Percentiles rank a stretch among this genome's conserved stretches.
Conservation (phyloP, 116 monocot species). For the Dioscorea cayenensis region DNA sequence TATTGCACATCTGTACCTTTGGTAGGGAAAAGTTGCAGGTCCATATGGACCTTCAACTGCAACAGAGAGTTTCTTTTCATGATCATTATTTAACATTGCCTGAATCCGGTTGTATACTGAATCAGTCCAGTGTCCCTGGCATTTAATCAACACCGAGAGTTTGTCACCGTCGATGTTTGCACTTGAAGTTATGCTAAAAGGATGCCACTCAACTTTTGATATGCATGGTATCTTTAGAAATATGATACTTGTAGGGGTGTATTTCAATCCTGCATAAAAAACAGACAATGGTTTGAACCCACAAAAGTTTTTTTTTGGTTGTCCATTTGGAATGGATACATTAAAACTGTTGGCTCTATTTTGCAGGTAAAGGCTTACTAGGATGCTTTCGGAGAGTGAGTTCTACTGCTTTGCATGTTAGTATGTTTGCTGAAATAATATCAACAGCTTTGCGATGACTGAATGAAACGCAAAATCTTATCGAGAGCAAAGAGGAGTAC, state of each 20-base stretch:
- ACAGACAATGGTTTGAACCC: too few relatives aligned
- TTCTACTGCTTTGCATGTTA: conserved; percentile 65
- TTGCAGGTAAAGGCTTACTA: conserved; percentile 22
- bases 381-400: conserved; percentile 62
- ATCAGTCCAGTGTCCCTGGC: conserved; percentile 70
- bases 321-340: not conserved
- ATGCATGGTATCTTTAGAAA: conserved; percentile 72
- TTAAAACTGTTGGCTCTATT: not conserved
- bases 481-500: conserved; percentile 69
- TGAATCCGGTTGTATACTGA: conserved; percentile 38
- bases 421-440: conserved; percentile 48
- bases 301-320: too few relatives aligned
- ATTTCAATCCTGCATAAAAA: conserved; percentile 40
- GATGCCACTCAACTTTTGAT: conserved; percentile 83
- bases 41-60: conserved; percentile 86
- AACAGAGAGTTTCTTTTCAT: conserved; percentile 21
- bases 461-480: conserved; percentile 50
- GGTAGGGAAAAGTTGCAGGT: conserved; percentile 28
- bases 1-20: conserved; percentile 7
- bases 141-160: conserved; percentile 58
- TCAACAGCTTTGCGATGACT: conserved; percentile 33
- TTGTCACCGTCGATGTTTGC: conserved; percentile 23
- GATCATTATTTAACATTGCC: conserved; percentile 9
- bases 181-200: conserved; percentile 75
- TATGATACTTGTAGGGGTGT: conserved; percentile 58